Base-by-base conservation (phyloP, 495 filamentous ascomycete genomes). In the Lasiosphaeriaceae sp. region DNA sequence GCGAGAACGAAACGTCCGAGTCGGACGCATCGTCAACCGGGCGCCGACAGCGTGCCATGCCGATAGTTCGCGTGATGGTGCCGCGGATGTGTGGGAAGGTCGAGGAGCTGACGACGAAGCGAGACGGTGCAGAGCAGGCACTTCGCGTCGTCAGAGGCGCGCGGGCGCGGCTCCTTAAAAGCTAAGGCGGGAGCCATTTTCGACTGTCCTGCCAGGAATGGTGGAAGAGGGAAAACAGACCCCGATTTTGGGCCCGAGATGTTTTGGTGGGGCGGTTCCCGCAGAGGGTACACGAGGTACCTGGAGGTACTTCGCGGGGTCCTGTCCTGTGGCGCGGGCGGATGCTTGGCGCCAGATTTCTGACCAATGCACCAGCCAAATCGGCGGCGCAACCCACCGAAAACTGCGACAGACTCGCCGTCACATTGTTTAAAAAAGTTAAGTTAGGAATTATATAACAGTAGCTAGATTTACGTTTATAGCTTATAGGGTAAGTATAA, bases 1-100 rank as follows among this genome's bases (percentile, higher is more conserved):
- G 44, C 51, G n/a, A 54, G 22, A 37, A 54, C 37, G 51, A 54
- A 46, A 37, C 51, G 37, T 54, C 51, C 3, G 51, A 54, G 21
- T 54, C 26, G 26, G 26, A 54, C 8, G 43, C 37, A 16, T 54
- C 46, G 19, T 45, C 39, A 19, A 20, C 34, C 24, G 34, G 41
- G 37, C 51, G 51, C 34, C 51, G 37, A 14, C 43, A 20, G 43
- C 51, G 37, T 35, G 37, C 51, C 51, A 53, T 53, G 26, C 20
- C 39, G 37, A 53, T 53, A 53, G 39, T 45, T 53, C 20, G 37
- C 50, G 31, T 52, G 26, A 31, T 31, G 26, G 26, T 31, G 26
- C 26, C 9, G 26, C 26, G 26, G 26, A 31, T 31, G 26, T 31
- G 26, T 31, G 26, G 26, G 26, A 31, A 31, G 26, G 26, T 31